phyloP scores from a whole-genome alignment of 805 yeast genomes.

The Sugiyamaella marilandica region DNA sequence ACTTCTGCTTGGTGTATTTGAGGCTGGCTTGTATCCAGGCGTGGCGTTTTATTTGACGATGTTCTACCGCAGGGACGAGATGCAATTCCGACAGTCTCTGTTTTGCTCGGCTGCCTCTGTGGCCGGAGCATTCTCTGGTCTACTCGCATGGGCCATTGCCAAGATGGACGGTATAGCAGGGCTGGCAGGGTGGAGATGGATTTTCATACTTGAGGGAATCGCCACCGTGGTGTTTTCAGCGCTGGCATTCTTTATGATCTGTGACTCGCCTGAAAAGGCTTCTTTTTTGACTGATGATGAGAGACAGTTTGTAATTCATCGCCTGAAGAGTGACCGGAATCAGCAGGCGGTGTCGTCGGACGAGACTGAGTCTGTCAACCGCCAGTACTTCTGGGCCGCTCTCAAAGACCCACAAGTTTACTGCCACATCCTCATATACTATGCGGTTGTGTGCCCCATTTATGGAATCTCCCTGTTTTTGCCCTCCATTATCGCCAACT shows the following conservation, averaged over 20 bases:
- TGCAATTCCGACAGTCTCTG: slow-evolving; percentile 47
- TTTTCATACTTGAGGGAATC: slow-evolving; percentile 52
- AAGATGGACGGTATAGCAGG: slow-evolving; percentile 41
- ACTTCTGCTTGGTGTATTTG: slow-evolving; percentile 44
- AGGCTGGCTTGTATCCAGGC: slow-evolving; percentile 47
- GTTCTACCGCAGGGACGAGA: slow-evolving; percentile 52
- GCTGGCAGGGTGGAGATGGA: slow-evolving; percentile 50
- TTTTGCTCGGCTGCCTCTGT: slow-evolving; percentile 45
- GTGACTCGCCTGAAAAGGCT: slow-evolving; percentile 45
- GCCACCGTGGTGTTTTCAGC: slow-evolving; percentile 45
- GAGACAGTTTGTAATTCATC: slow-evolving; percentile 15
- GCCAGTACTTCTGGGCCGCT: slow-evolving; percentile 13
- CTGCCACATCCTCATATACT: not conserved
- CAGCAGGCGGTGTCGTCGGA: slow-evolving; percentile 27
- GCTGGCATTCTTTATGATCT: slow-evolving; percentile 45
- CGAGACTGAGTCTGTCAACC: slow-evolving; percentile 19
- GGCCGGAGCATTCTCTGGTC: slow-evolving; percentile 52
- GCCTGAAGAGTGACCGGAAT: slow-evolving; percentile 21
- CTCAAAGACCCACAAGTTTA: slow-evolving; percentile 24
- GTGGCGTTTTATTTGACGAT: slow-evolving; percentile 48
- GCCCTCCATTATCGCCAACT: slow-evolving; percentile 55
- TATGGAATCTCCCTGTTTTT: slow-evolving; percentile 30
- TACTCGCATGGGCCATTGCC: slow-evolving; percentile 51
- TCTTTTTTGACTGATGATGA: slow-evolving; percentile 21
- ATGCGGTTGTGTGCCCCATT: slow-evolving; percentile 1